Base-by-base conservation (phyloP, 2,329 filamentous ascomycete genomes). In the Nothomitra cinnamomea region DNA sequence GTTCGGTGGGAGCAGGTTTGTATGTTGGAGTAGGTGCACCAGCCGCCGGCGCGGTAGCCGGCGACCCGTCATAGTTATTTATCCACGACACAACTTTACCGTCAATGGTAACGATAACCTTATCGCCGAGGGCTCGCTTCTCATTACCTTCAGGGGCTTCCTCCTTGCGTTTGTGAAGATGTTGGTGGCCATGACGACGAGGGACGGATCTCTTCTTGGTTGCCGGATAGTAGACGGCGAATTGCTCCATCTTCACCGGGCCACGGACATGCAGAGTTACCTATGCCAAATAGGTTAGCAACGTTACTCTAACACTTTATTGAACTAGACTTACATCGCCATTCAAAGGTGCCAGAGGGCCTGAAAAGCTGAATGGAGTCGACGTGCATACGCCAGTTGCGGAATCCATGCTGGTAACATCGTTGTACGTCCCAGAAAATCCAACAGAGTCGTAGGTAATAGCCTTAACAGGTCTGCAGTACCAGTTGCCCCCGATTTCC, bases 261-360 rank as follows among this genome's bases (percentile, higher is more conserved):
- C 85, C 85, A 59, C 84, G 80, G 62, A 88, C 73, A 64, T 87
- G 81, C 57, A 86, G 66, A 1, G 83, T 85, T 28, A 88, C 71
- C 83, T 87, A 56, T 0, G 25, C 38, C 22, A 28, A 42, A 41
- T 19, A 32, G 13, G 51, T 53, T 22, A 53, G 51, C 38, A 53
- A 21, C 12, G n/a, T 2, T 17, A 25, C 3, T 13, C 17, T 24
- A 21, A 38, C 10, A 49, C 4, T 2, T 22, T n/a, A 51, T 5
- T 2, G 7, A 21, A 24, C 10, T 22, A 3, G 2, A 65, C 78
- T 66, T 69, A 87, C 83, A 69, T 83, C 83, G 63, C 84, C 79
- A 57, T 84, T 74, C 35, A 87, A 72, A 5, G 85, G 84, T 25
- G 81, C 76, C 52, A 86, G 68, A 41, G 75, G 70, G 13, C 83